Evolutionary conservation across 2,329 filamentous ascomycete genomes (phyloP).

Genomic region (Tympanopsis confertula): DNA sequence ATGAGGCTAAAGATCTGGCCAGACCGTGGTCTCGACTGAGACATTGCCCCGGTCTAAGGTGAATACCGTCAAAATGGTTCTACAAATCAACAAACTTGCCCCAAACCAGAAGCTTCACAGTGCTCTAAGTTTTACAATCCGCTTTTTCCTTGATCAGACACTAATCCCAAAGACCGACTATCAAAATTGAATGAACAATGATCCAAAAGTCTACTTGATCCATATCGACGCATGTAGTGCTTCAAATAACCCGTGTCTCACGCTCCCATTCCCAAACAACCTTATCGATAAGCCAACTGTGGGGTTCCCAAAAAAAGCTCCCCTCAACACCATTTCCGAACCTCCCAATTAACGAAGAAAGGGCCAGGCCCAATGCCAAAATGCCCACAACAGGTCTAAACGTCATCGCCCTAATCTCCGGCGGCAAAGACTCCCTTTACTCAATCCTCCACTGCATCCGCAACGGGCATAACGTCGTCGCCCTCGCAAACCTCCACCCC

Average conservation of each 20-base stretch:
- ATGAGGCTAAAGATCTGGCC: too few relatives aligned
- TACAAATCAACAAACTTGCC: too few relatives aligned
- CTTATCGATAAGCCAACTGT: background rate
- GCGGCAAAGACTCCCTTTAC: slow-evolving; percentile 94
- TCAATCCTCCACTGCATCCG: slow-evolving; percentile 79
- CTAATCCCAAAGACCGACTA: too few relatives aligned
- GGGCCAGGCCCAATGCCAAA: too few relatives aligned
- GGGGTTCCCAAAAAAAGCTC: background rate
- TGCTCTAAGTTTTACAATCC: too few relatives aligned
- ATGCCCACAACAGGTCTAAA: slow-evolving; percentile 35
- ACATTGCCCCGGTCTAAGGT: too few relatives aligned
- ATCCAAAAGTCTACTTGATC: background rate
- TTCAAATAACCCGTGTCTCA: background rate
- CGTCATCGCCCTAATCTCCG: slow-evolving; percentile 86
- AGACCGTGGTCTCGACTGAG: too few relatives aligned
- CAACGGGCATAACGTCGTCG: slow-evolving; percentile 75
- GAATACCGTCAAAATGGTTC: too few relatives aligned
- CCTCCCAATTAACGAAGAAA: too few relatives aligned
- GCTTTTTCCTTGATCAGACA: too few relatives aligned
- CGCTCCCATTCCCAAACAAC: background rate
- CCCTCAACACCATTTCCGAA: background rate
- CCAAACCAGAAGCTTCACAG: too few relatives aligned
- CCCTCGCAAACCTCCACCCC: slow-evolving; percentile 80
- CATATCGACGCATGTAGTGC: background rate
- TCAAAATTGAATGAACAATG: too few relatives aligned